phyloP scores from a whole-genome alignment of 768 basidiomycete genomes.

The Daedaleopsis nitida region DNA sequence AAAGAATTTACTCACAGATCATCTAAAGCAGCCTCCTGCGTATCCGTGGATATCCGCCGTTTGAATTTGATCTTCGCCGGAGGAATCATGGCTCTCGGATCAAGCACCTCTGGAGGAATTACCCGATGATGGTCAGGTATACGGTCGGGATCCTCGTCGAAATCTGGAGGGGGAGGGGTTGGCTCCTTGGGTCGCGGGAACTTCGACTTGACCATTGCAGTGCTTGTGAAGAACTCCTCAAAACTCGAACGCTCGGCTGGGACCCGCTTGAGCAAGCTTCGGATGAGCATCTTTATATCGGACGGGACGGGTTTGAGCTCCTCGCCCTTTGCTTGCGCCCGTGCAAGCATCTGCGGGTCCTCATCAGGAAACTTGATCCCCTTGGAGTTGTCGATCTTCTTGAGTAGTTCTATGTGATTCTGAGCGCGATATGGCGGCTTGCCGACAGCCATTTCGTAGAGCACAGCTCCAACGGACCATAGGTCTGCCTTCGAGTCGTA shows the following conservation, averaged over 20 bases:
- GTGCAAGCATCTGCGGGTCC: slow-evolving; percentile 55
- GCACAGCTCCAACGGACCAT: slow-evolving; percentile 97
- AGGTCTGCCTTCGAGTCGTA: slow-evolving; percentile 98
- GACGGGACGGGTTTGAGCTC: slow-evolving; percentile 62
- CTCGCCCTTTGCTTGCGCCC: slow-evolving; percentile 47
- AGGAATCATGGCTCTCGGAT: slow-evolving; percentile 79
- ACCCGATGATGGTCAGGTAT: slow-evolving; percentile 75
- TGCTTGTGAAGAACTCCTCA: slow-evolving; percentile 88
- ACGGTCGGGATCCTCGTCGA: slow-evolving; percentile 35
- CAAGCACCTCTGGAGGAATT: slow-evolving; percentile 79
- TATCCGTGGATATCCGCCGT: slow-evolving; percentile 32
- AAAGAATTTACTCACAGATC: not conserved
- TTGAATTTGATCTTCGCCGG: slow-evolving; percentile 79
- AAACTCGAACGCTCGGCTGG: slow-evolving; percentile 86
- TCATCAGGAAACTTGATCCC: slow-evolving; percentile 96
- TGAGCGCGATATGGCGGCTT: slow-evolving; percentile 92
- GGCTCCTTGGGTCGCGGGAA: slow-evolving; percentile 58
- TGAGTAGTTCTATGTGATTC: slow-evolving; percentile 94
- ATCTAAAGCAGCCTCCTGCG: not conserved
- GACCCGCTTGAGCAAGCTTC: slow-evolving; percentile 78
- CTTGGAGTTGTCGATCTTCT: slow-evolving; percentile 90
- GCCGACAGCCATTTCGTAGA: slow-evolving; percentile 95
- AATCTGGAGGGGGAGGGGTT: slow-evolving; percentile 31
- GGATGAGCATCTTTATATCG: slow-evolving; percentile 89
- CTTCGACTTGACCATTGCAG: slow-evolving; percentile 75